Conservation (phyloP, 306 rosid species). For the Prunus mongolica region DNA sequence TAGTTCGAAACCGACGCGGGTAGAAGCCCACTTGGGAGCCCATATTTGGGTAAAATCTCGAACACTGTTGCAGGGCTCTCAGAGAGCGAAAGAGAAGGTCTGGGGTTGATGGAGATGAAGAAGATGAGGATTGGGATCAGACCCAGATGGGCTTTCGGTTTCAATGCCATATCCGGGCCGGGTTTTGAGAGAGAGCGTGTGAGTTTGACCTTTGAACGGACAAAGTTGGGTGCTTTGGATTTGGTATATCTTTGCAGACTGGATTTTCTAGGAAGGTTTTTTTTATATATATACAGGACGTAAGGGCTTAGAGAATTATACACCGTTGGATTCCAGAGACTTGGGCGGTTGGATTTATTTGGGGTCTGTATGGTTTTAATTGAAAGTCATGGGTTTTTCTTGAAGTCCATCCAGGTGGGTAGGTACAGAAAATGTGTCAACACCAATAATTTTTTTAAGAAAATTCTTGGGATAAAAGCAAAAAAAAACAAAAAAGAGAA, state of each 20-base stretch:
- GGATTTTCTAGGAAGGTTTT: background rate
- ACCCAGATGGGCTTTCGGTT: constrained; percentile 20
- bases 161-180: constrained; percentile 32
- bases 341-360: background rate
- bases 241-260: background rate
- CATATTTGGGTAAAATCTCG: constrained; percentile 65
- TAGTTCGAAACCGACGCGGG: constrained; percentile 62
- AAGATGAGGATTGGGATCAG: constrained; percentile 17
- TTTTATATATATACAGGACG: background rate
- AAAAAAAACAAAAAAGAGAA: too few relatives aligned
- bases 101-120: constrained; percentile 13
- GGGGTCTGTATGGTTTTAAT: background rate
- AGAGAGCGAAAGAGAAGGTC: constrained; percentile 9
- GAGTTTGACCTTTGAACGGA: background rate
- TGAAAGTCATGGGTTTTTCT: background rate
- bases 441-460: background rate
- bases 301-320: background rate
- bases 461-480: background rate
- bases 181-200: background rate
- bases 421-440: background rate
- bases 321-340: background rate
- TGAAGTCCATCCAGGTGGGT: background rate
- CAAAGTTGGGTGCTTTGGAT: background rate
- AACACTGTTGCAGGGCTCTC: constrained; percentile 36
- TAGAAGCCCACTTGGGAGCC: constrained; percentile 77